phyloP scores from a whole-genome alignment of 2,329 filamentous ascomycete species.

The Epicoccum sorghinum region DNA sequence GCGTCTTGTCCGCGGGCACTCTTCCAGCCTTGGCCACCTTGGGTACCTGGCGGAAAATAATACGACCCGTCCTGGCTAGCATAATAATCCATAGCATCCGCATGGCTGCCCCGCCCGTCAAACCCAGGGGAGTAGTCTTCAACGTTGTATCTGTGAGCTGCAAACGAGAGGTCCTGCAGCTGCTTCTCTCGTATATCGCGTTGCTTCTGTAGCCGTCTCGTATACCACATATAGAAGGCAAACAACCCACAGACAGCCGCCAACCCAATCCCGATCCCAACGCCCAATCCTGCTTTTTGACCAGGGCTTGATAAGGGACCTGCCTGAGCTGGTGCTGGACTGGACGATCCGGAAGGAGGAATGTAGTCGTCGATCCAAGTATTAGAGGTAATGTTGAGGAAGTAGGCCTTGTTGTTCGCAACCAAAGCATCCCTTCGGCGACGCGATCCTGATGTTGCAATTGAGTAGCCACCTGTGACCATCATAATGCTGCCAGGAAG shows the following conservation, averaged over 20 bases:
- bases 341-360: constrained; percentile 48
- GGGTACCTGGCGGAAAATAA: constrained; percentile 31
- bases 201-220: constrained; percentile 47
- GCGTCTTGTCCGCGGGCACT: constrained; percentile 42
- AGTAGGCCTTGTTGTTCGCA: constrained; percentile 56
- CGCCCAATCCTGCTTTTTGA: constrained; percentile 54
- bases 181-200: constrained; percentile 59
- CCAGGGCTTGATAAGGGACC: constrained; percentile 51
- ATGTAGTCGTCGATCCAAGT: constrained; percentile 64
- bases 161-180: constrained; percentile 59
- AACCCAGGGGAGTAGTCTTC: constrained; percentile 46
- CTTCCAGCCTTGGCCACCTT: constrained; percentile 42
- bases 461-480: constrained; percentile 64
- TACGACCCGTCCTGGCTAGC: constrained; percentile 34
- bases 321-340: constrained; percentile 18
- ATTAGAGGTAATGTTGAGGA: constrained; percentile 68
- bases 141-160: constrained; percentile 54
- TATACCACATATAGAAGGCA: constrained; percentile 56
- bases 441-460: constrained; percentile 48
- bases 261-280: constrained; percentile 54
- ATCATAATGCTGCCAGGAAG: constrained; percentile 67
- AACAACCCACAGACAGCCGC: constrained; percentile 50
- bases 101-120: constrained; percentile 49
- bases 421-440: constrained; percentile 45
- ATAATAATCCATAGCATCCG: constrained; percentile 45